Conservation (phyloP, 805 yeast species). For the Cyberlindnera americana region DNA sequence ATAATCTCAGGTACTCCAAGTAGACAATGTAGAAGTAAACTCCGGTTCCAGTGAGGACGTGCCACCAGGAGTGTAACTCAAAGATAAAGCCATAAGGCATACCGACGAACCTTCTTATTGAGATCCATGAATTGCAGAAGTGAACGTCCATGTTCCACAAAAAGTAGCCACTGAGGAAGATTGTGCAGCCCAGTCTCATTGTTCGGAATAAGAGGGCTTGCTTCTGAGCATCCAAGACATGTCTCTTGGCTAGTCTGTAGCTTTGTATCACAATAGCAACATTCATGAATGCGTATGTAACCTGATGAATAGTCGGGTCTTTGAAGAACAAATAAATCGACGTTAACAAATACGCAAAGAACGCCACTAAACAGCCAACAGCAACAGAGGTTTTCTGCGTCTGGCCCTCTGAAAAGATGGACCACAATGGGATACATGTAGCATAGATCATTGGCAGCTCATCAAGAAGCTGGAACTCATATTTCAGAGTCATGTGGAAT, state of each 20-base stretch:
- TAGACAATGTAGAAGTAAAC: conserved; percentile 82
- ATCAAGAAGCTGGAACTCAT: conserved; percentile 87
- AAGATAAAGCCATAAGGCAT: conserved; percentile 81
- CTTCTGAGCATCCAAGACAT: conserved; percentile 50
- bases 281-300: conserved; percentile 76
- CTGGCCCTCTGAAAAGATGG: conserved; percentile 61
- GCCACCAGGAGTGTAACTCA: conserved; percentile 99
- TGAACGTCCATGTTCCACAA: conserved; percentile 90
- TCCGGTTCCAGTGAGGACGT: conserved; percentile 78
- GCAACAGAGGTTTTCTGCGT: conserved; percentile 34
- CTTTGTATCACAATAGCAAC: conserved; percentile 67
- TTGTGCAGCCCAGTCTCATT: conserved; percentile 54
- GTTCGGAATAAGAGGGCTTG: conserved; percentile 49
- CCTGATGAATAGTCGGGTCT: conserved; percentile 87
- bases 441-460: conserved; percentile 98
- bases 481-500: conserved; percentile 92
- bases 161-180: conserved; percentile 71
- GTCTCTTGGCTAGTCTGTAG: conserved; percentile 42
- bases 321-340: conserved; percentile 66
- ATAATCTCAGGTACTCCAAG: conserved; percentile 68
- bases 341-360: conserved; percentile 61
- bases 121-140: conserved; percentile 58
- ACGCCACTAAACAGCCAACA: conserved; percentile 45
- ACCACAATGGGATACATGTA: conserved; percentile 92
- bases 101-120: conserved; percentile 61